Evolutionary conservation across 805 yeast species (phyloP), one percentile per base, ranked within the genome.

Genomic region (Isabelozyma heimii): DNA sequence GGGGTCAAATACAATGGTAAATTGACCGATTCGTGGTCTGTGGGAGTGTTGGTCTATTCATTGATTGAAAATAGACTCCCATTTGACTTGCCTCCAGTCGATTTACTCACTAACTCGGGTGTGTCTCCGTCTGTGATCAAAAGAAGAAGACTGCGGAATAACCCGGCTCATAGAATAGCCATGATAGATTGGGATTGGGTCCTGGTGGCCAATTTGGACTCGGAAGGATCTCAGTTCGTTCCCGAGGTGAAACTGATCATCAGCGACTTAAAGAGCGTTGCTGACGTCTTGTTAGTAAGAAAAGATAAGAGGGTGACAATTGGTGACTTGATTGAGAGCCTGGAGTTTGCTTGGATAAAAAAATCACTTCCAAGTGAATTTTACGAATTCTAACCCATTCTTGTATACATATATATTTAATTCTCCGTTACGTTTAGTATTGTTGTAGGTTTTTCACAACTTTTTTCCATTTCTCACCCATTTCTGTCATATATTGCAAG

Each of bases 131-230:
- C 76, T 10, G 74, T 76, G 4, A 60, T 69, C 57, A 64, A 79
- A 62, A 60, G 83, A 54, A 70, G 69, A 50, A 49, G 75, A 44
- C 52, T 64, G 37, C 62, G 77, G 52, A 66, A 85, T 38, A 79
- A 84, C 42, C 81, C 89, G 0, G 86, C 96, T 0, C 97, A 92
- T 65, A 73, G 97, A 48, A 94, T 92, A 30, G 97, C 97, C 5
- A 81, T 92, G 61, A 84, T 89, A 37, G 94, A 89, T 52, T 94
- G 99, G 99, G 79, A 77, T 37, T 92, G 98, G 98, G 76, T 72
- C 47, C 75, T 75, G 1, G 69, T 68, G 5, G 47, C 52, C 10
- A 62, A 64, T 3, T 9, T 38, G 58, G 39, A 40, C 57, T 41
- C 40, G 7, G 50, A 51, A 17, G 43, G 46, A 8, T 14, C 6